These are phyloP conservation scores for Solanum hybrid DNA, from an alignment of 305 asterid genomes.

Conservation along the genomic window DNA sequence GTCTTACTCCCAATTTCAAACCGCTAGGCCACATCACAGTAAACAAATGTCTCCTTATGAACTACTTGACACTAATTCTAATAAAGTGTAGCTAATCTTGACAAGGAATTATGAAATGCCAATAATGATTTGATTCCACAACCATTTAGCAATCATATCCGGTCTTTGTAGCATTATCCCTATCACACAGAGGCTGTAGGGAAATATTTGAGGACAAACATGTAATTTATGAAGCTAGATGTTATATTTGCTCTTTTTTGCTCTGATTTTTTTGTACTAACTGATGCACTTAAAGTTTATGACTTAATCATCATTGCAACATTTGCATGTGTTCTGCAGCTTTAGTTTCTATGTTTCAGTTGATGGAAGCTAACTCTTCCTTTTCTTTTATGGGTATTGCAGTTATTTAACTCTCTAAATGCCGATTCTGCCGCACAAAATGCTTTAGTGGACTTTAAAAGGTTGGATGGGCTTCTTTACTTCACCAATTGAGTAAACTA, in stretches of 20 bases:
- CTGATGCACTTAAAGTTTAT: not conserved
- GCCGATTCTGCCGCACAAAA: constrained; percentile 12
- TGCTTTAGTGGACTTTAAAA: constrained; percentile 16
- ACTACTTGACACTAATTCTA: not conserved
- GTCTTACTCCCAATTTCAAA: not conserved
- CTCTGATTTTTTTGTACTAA: not conserved
- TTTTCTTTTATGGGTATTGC: constrained; percentile 9
- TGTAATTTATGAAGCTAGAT: not conserved
- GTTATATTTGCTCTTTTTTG: not conserved
- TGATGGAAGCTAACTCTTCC: not conserved
- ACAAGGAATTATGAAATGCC: not conserved
- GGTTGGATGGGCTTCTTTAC: constrained; percentile 21
- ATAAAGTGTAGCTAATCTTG: not conserved
- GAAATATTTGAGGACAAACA: not conserved
- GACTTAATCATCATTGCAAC: not conserved
- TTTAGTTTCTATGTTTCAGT: not conserved
- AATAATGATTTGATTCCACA: not conserved
- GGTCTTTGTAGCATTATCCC: not conserved
- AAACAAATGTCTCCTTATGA: not conserved
- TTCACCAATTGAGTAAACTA: not conserved
- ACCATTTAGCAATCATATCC: not conserved
- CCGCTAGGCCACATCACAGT: not conserved
- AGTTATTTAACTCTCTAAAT: constrained; percentile 17
- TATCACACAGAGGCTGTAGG: not conserved
- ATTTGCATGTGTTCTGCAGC: not conserved